Percentiles rank a stretch among this genome's conserved stretches.
These are phyloP conservation scores for Colletotrichum tropicale DNA, from an alignment of 2,329 filamentous ascomycete genomes.

Conservation along the genomic window DNA sequence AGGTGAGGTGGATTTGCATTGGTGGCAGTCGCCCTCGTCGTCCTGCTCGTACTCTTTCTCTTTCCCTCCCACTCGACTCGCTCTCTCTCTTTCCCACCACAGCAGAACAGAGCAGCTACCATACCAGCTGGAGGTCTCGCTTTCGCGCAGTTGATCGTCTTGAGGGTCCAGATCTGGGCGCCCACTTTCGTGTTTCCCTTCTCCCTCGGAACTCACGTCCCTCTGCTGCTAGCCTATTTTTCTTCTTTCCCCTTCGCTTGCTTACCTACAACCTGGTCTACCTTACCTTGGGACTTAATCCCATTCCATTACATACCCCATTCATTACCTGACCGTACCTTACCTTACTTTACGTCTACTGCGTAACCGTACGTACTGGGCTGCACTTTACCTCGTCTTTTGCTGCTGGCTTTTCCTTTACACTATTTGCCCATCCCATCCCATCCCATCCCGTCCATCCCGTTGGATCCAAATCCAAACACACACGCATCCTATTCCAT, in stretches of 20 bases:
- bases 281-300: background rate
- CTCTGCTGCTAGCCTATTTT: slow-evolving; percentile 1
- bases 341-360: background rate
- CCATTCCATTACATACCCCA: background rate
- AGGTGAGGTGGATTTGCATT: background rate
- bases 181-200: background rate
- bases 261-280: slow-evolving; percentile 7
- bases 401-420: background rate
- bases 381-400: background rate
- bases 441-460: background rate
- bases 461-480: background rate
- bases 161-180: background rate
- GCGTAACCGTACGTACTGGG: background rate
- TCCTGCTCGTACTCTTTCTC: background rate
- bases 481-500: background rate
- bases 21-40: background rate
- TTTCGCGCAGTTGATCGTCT: background rate
- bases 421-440: background rate
- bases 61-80: background rate
- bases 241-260: slow-evolving; percentile 6
- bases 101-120: background rate
- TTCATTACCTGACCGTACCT: background rate
- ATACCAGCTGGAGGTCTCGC: background rate
- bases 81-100: background rate
- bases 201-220: slow-evolving; percentile 11